Conservation (phyloP, 768 basidiomycete genomes). For the Boletus vermiculosoides region DNA sequence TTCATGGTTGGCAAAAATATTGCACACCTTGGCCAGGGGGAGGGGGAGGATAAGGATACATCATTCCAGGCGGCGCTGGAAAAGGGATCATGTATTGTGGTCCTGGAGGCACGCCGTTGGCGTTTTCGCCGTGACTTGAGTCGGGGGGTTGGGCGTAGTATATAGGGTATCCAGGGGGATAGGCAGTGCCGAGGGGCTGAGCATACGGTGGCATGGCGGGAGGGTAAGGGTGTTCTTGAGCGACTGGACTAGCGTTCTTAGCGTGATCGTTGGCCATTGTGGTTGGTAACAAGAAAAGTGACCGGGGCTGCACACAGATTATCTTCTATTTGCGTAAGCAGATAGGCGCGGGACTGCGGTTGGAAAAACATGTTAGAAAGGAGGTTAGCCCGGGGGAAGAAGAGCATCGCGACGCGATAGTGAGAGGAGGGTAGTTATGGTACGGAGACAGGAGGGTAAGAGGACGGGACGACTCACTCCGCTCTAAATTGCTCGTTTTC, state of each 20-base stretch:
- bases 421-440: not conserved
- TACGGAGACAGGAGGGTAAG: conserved; percentile 1
- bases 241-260: conserved; percentile 35
- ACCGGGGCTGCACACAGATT: conserved; percentile 22
- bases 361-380: conserved; percentile 20
- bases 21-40: conserved; percentile 38
- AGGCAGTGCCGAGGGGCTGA: conserved; percentile 27
- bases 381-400: conserved; percentile 6
- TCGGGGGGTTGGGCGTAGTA: conserved; percentile 34
- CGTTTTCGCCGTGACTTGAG: conserved; percentile 33
- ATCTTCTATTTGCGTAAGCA: conserved; percentile 33
- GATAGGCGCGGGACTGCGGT: conserved; percentile 27
- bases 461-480: conserved; percentile 31
- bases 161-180: conserved; percentile 34
- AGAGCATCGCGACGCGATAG: conserved; percentile 4
- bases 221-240: conserved; percentile 36
- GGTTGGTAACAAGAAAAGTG: conserved; percentile 25
- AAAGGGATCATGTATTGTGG: conserved; percentile 39
- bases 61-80: conserved; percentile 41
- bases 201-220: conserved; percentile 29
- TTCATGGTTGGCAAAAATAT: conserved; percentile 1
- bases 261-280: conserved; percentile 34
- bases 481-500: conserved; percentile 38
- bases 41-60: conserved; percentile 43
- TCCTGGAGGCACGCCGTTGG: conserved; percentile 27